A percentile compares a stretch with the other conserved stretches of the same genome.
Evolutionary conservation across 169 alveolate genomes (phyloP).

Genomic region (Blepharisma undulans): DNA sequence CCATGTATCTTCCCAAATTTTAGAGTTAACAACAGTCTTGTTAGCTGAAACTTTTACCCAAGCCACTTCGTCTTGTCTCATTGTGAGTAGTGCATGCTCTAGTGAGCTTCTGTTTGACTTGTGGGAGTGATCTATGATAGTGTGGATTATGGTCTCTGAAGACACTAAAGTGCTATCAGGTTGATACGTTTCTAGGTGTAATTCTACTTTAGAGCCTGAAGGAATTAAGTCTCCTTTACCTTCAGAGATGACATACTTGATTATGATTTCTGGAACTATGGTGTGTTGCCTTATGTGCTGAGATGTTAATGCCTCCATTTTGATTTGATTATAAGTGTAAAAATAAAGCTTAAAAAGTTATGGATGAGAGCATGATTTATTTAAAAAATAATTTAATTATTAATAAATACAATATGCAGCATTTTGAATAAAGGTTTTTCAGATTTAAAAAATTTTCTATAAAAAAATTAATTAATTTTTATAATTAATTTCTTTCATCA

Average conservation of each 20-base stretch:
- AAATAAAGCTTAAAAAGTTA: neutral
- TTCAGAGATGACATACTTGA: neutral
- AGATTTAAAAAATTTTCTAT: no score
- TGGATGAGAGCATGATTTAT: neutral
- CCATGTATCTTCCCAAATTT: neutral
- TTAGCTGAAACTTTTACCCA: neutral
- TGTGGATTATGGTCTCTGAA: neutral
- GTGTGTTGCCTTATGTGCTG: neutral
- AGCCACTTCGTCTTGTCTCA: neutral
- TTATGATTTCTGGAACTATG: neutral
- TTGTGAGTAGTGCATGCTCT: neutral
- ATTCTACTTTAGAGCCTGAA: neutral
- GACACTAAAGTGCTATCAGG: neutral
- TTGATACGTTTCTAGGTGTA: neutral
- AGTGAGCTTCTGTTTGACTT: neutral
- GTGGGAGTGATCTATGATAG: neutral
- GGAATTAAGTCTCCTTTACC: neutral
- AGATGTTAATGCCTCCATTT: neutral
- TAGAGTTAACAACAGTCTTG: neutral
- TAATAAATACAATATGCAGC: no score
- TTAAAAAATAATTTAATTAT: no score
- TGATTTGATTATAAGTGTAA: no score
- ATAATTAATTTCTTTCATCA: no score
- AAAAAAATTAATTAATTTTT: no score
- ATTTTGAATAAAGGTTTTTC: no score